Conservation (phyloP, 257 asterid species). For the Penstemon davidsonii region DNA sequence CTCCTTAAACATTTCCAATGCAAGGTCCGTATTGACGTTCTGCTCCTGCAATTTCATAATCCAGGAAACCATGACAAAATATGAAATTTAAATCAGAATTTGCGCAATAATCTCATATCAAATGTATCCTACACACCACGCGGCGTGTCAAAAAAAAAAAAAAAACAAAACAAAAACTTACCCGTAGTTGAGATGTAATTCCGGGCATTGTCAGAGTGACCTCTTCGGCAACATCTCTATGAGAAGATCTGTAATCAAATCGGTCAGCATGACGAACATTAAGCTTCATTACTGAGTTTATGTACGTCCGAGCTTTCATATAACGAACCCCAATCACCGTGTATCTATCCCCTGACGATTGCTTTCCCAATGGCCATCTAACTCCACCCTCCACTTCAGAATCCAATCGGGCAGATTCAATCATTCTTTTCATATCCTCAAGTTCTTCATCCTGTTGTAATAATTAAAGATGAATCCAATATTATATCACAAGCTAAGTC, state of each 20-base stretch:
- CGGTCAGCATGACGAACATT: constrained; percentile 49
- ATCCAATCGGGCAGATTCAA: constrained; percentile 45
- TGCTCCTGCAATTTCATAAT: constrained; percentile 37
- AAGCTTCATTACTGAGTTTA: constrained; percentile 39
- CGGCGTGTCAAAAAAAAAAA: too few relatives aligned
- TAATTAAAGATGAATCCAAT: too few relatives aligned
- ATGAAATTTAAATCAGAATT: not conserved
- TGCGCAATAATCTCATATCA: too few relatives aligned
- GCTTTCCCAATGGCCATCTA: constrained; percentile 49
- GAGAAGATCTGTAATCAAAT: constrained; percentile 46
- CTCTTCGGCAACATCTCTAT: constrained; percentile 49
- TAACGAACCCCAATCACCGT: constrained; percentile 48
- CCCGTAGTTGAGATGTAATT: constrained; percentile 35
- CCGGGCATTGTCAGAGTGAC: constrained; percentile 40
- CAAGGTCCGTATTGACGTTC: constrained; percentile 25
- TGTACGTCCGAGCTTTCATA: constrained; percentile 34
- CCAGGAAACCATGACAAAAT: not conserved
- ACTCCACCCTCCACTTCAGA: constrained; percentile 48
- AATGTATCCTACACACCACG: too few relatives aligned
- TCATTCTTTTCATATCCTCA: constrained; percentile 32
- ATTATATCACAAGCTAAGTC: too few relatives aligned
- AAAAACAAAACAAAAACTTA: constrained; percentile 19
- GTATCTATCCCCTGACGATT: constrained; percentile 38
- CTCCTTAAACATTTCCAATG: constrained; percentile 35
- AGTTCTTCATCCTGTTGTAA: constrained; percentile 47